A percentile compares a stretch with the other conserved stretches of the same genome.
These are phyloP conservation scores for Pugionium dolabratum DNA, from an alignment of 345 rosid genomes.

Conservation along the genomic window DNA sequence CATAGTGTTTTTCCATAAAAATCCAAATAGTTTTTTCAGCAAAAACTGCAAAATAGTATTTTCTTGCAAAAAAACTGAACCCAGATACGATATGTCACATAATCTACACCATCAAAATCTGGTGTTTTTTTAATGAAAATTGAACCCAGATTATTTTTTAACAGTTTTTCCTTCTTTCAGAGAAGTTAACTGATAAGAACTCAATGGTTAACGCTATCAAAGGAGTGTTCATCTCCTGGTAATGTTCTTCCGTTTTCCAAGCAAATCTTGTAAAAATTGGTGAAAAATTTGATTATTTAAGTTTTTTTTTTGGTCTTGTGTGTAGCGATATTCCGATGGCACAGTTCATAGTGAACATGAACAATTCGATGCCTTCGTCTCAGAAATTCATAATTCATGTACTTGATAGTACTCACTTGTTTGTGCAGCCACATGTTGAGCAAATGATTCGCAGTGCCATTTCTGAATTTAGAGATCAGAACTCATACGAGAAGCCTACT, in stretches of 20 bases:
- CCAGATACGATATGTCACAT: no score
- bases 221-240: slow-evolving; percentile 81
- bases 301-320: neutral
- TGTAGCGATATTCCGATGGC: slow-evolving; percentile 85
- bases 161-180: neutral
- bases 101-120: no score
- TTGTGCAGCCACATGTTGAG: slow-evolving; percentile 72
- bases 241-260: neutral
- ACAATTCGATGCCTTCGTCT: slow-evolving; percentile 64
- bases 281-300: neutral
- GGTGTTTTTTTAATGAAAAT: no score
- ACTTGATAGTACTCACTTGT: slow-evolving; percentile 68
- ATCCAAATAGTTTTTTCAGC: no score
- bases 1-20: no score
- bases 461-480: slow-evolving; percentile 79
- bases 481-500: slow-evolving; percentile 81
- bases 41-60: no score
- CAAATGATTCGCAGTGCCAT: slow-evolving; percentile 73
- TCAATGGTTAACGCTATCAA: slow-evolving; percentile 81
- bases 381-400: slow-evolving; percentile 82
- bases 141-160: neutral
- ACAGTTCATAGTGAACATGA: slow-evolving; percentile 74
- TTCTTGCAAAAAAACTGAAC: no score
- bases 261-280: no score
- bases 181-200: slow-evolving; percentile 10